These are phyloP conservation scores for Penicillium corylophilum DNA, from an alignment of 2,329 filamentous ascomycete genomes.

Conservation along the genomic window DNA sequence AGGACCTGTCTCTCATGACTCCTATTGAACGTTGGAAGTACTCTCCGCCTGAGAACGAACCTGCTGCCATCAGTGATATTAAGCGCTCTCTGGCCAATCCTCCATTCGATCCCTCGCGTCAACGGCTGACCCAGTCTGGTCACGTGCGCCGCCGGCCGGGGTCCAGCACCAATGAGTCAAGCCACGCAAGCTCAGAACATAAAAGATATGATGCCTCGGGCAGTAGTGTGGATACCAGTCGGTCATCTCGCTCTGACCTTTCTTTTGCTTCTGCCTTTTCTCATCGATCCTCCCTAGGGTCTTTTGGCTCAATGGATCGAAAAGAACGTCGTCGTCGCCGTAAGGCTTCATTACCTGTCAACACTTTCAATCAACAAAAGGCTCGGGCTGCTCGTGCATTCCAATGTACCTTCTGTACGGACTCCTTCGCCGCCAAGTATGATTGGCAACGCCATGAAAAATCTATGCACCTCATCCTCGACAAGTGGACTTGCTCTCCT, in stretches of 20 bases:
- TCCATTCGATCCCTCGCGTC: constrained; percentile 35
- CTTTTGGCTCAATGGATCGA: constrained; percentile 57
- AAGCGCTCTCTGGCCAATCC: constrained; percentile 56
- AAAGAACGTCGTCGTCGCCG: constrained; percentile 60
- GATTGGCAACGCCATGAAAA: constrained; percentile 62
- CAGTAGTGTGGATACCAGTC: constrained; percentile 55
- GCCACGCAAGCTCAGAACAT: constrained; percentile 50
- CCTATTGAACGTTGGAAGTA: constrained; percentile 69
- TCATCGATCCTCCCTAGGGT: constrained; percentile 55
- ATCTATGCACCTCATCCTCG: constrained; percentile 56
- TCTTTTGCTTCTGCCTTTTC: constrained; percentile 59
- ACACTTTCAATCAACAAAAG: constrained; percentile 42
- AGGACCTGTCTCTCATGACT: constrained; percentile 55
- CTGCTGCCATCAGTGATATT: constrained; percentile 64
- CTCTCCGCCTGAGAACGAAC: constrained; percentile 68
- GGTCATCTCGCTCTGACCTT: constrained; percentile 53
- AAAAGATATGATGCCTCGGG: constrained; percentile 53
- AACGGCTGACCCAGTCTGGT: constrained; percentile 29
- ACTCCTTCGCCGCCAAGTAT: constrained; percentile 58
- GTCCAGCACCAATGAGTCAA: constrained; percentile 53
- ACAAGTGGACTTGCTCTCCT: constrained; percentile 62
- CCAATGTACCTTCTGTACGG: constrained; percentile 60
- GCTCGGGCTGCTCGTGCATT: constrained; percentile 48
- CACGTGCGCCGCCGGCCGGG: constrained; percentile 41
- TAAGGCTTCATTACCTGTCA: constrained; percentile 45